Evolutionary conservation across 2,329 filamentous ascomycete genomes (phyloP).

Genomic region (Paecilomyces sp.): DNA sequence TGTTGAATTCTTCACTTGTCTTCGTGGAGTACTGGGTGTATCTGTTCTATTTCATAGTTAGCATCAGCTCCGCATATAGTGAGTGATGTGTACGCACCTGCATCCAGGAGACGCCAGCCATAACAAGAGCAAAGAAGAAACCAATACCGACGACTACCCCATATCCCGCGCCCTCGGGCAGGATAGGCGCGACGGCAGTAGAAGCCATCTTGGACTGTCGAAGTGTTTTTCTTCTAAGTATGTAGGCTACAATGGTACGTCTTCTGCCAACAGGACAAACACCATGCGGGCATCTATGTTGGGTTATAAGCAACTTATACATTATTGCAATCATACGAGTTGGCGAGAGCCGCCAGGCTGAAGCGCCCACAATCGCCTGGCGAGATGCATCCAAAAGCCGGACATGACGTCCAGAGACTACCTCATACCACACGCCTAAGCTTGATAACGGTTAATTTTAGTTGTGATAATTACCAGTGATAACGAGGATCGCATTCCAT

Average conservation of each 20-base stretch:
- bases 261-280: neutral
- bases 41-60: conserved; percentile 9
- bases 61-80: neutral
- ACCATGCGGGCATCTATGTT: neutral
- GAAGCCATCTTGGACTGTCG: neutral
- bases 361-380: neutral
- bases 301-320: neutral
- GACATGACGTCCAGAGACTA: neutral
- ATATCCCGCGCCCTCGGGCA: neutral
- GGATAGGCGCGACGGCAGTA: neutral
- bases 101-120: neutral
- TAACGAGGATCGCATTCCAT: neutral
- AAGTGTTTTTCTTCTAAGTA: neutral
- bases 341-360: neutral
- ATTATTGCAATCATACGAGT: neutral
- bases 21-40: conserved; percentile 14
- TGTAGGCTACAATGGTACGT: neutral
- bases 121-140: neutral
- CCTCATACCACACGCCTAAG: neutral
- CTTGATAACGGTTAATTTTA: neutral
- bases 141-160: neutral
- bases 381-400: neutral
- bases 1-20: conserved; percentile 11
- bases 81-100: neutral
- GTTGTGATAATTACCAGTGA: neutral